Conservation (phyloP, 177 flowering plant genomes). For the Vitis hybrid region DNA sequence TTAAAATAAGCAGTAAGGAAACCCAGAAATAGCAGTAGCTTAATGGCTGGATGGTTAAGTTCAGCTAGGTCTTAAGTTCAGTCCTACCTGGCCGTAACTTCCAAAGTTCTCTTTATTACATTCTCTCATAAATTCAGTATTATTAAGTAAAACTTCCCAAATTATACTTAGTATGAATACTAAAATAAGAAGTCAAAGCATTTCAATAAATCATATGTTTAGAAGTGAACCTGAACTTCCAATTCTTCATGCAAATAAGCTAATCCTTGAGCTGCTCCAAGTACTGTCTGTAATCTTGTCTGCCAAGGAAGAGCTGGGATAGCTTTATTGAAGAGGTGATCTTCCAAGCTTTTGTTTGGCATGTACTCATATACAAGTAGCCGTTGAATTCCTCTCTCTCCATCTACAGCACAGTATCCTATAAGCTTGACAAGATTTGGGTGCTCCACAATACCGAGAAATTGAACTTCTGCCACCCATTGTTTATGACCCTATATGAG, state of each 20-base stretch:
- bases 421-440: conserved; percentile 41
- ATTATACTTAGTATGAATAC: too few species aligned
- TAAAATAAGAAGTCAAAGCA: neutral
- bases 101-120: too few species aligned
- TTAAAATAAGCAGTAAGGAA: too few species aligned
- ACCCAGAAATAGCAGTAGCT: too few species aligned
- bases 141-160: too few species aligned
- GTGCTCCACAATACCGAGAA: conserved; percentile 41
- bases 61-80: too few species aligned
- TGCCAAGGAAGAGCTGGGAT: conserved; percentile 28
- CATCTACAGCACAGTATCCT: conserved; percentile 41
- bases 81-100: too few species aligned
- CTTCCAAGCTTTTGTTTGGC: conserved; percentile 37
- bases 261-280: conserved; percentile 38
- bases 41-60: too few species aligned
- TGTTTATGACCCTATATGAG: conserved; percentile 33
- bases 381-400: conserved; percentile 36
- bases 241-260: conserved; percentile 38
- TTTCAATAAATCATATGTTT: neutral
- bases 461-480: conserved; percentile 43
- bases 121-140: too few species aligned
- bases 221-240: conserved; percentile 30
- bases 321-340: conserved; percentile 30
- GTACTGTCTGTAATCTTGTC: conserved; percentile 27
- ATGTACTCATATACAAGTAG: conserved; percentile 40